Evolutionary conservation across 2,329 filamentous ascomycete genomes (phyloP).

Genomic region (Alternaria dauci): DNA sequence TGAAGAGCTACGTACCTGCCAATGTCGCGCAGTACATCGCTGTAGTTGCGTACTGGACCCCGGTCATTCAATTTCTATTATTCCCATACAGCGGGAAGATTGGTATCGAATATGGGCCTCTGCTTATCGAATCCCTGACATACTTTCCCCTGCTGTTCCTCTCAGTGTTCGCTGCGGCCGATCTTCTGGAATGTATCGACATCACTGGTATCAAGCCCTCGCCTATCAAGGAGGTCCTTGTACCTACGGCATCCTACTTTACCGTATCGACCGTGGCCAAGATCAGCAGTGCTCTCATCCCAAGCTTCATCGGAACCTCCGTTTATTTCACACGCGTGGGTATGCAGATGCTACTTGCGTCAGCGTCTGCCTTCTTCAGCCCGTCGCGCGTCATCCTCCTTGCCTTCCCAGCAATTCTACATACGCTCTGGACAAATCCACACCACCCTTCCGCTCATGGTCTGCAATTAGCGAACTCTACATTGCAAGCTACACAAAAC

Average conservation of each 20-base stretch:
- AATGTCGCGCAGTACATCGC: constrained; percentile 66
- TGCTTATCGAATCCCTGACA: constrained; percentile 76
- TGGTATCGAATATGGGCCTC: constrained; percentile 75
- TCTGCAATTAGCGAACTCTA: constrained; percentile 70
- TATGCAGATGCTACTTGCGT: constrained; percentile 73
- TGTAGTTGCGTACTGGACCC: constrained; percentile 77
- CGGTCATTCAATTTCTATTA: constrained; percentile 75
- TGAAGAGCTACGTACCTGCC: constrained; percentile 61
- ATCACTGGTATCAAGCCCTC: constrained; percentile 63
- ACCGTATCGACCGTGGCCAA: constrained; percentile 65
- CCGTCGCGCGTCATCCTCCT: constrained; percentile 74
- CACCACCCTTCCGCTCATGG: constrained; percentile 72
- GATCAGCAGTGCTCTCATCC: constrained; percentile 52
- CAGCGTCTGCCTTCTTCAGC: constrained; percentile 69
- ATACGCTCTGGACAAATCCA: constrained; percentile 75
- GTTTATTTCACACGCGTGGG: constrained; percentile 75
- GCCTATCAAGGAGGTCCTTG: constrained; percentile 68
- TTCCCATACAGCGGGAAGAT: constrained; percentile 71
- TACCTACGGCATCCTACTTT: constrained; percentile 72
- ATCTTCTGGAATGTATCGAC: constrained; percentile 69
- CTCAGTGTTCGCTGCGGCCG: constrained; percentile 50
- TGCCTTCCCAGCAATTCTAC: constrained; percentile 75
- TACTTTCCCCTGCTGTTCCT: constrained; percentile 63
- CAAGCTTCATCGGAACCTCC: constrained; percentile 66
- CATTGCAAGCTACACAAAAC: constrained; percentile 66